These are phyloP conservation scores for Yamadazyma nakazawae DNA, from an alignment of 805 yeast genomes.

Conservation along the genomic window DNA sequence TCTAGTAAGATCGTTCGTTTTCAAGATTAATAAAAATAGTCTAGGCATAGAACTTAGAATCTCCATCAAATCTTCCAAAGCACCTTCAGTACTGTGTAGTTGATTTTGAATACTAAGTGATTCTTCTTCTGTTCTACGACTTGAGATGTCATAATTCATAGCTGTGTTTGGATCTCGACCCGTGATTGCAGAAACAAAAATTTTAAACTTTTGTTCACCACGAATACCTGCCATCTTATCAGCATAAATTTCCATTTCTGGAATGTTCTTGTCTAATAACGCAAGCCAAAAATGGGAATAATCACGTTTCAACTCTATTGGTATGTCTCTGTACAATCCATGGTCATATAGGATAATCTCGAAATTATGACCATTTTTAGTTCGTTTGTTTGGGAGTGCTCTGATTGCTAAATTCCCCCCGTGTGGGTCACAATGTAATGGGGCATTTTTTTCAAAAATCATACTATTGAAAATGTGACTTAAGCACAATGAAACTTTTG, in stretches of 20 bases:
- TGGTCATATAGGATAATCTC: slow-evolving; percentile 93
- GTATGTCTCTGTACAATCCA: slow-evolving; percentile 85
- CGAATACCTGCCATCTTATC: slow-evolving; percentile 71
- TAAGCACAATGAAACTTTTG: slow-evolving; percentile 78
- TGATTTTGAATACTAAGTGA: slow-evolving; percentile 62
- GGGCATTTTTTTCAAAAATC: slow-evolving; percentile 92
- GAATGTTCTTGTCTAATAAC: slow-evolving; percentile 64
- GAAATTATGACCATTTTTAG: slow-evolving; percentile 60
- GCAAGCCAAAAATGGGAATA: slow-evolving; percentile 95
- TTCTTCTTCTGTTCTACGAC: slow-evolving; percentile 58
- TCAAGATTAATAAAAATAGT: slow-evolving; percentile 78
- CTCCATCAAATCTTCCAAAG: slow-evolving; percentile 73
- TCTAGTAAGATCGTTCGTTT: slow-evolving; percentile 92
- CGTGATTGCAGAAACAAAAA: slow-evolving; percentile 90
- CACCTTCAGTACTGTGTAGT: slow-evolving; percentile 53
- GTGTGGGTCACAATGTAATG: slow-evolving; percentile 97
- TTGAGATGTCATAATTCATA: slow-evolving; percentile 54
- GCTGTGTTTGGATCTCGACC: slow-evolving; percentile 87
- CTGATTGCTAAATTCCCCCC: slow-evolving; percentile 93
- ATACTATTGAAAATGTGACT: slow-evolving; percentile 90
- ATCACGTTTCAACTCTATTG: slow-evolving; percentile 69
- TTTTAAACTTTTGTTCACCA: slow-evolving; percentile 69
- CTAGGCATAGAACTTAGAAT: slow-evolving; percentile 79
- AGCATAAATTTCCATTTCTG: slow-evolving; percentile 70
- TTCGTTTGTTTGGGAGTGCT: slow-evolving; percentile 17